Evolutionary conservation across 75 land plant species (phyloP).

Genomic region (Picea sitchensis): DNA sequence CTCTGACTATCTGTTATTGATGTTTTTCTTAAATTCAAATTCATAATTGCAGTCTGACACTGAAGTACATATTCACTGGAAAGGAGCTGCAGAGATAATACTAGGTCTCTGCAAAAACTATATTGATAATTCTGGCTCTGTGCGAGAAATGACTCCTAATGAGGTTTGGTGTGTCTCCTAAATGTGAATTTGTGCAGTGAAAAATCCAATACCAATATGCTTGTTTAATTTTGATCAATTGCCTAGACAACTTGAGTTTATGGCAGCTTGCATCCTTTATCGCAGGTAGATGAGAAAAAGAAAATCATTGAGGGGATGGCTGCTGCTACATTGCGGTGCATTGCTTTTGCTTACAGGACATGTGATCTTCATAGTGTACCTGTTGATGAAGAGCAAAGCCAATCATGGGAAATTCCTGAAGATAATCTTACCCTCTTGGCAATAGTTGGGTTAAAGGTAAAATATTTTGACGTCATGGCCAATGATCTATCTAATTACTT

Average conservation of each 20-base stretch:
- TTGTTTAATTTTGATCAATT: slow-evolving; percentile 7
- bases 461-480: slow-evolving; percentile 13
- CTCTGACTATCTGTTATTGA: too few relatives aligned
- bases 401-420: slow-evolving; percentile 63
- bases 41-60: neutral
- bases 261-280: neutral
- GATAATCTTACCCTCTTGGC: slow-evolving; percentile 58
- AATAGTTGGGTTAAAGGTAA: slow-evolving; percentile 89
- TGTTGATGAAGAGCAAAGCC: slow-evolving; percentile 38
- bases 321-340: slow-evolving; percentile 69
- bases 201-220: neutral
- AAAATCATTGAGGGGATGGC: slow-evolving; percentile 78
- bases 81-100: slow-evolving; percentile 64
- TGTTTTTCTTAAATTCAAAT: too few relatives aligned
- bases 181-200: neutral
- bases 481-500: neutral
- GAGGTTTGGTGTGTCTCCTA: slow-evolving; percentile 22
- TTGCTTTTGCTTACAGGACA: slow-evolving; percentile 77
- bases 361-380: slow-evolving; percentile 41
- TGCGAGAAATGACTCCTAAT: slow-evolving; percentile 28
- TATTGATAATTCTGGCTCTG: slow-evolving; percentile 54
- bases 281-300: slow-evolving; percentile 41
- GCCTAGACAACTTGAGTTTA: neutral
- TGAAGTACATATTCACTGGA: slow-evolving; percentile 54
- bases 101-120: slow-evolving; percentile 37